Evolutionary conservation across 805 yeast species (phyloP).

Genomic region (Yamadazyma phyllophila): DNA sequence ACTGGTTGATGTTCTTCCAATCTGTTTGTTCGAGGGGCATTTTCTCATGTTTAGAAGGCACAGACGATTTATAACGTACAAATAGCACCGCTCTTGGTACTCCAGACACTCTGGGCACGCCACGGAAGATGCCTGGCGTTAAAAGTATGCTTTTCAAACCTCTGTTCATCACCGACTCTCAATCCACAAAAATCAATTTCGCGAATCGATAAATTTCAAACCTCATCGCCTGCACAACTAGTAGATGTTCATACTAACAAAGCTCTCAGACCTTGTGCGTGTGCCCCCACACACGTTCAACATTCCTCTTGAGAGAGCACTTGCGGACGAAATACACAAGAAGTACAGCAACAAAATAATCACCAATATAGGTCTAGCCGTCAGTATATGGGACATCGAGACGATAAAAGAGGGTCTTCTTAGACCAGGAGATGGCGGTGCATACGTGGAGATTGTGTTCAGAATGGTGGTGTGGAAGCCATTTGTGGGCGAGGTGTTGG

Average conservation of each 20-base stretch:
- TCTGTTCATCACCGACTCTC: too few relatives aligned
- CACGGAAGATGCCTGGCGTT: not conserved
- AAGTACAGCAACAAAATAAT: constrained; percentile 87
- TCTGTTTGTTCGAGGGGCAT: constrained; percentile 18
- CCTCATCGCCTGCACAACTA: constrained; percentile 5
- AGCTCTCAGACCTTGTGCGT: constrained; percentile 78
- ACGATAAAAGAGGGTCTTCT: constrained; percentile 85
- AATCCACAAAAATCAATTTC: not conserved
- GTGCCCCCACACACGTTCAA: constrained; percentile 84
- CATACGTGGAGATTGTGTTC: constrained; percentile 71
- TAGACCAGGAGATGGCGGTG: constrained; percentile 93
- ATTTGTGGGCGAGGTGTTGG: constrained; percentile 86
- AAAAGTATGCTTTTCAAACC: too few relatives aligned
- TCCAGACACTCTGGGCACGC: not conserved
- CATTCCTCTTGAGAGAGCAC: constrained; percentile 66
- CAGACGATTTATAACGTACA: constrained; percentile 4
- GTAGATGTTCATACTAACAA: constrained; percentile 81
- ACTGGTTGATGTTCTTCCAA: constrained; percentile 43
- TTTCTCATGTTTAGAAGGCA: constrained; percentile 5
- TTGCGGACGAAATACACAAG: constrained; percentile 75
- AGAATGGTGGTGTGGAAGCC: constrained; percentile 86
- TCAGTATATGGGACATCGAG: constrained; percentile 80
- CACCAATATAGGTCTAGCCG: constrained; percentile 78
- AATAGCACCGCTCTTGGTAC: too few relatives aligned
- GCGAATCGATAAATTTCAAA: constrained; percentile 1